Base-by-base conservation (phyloP, 1,284 basidiomycete species). In the Rhodotorula sp. region DNA sequence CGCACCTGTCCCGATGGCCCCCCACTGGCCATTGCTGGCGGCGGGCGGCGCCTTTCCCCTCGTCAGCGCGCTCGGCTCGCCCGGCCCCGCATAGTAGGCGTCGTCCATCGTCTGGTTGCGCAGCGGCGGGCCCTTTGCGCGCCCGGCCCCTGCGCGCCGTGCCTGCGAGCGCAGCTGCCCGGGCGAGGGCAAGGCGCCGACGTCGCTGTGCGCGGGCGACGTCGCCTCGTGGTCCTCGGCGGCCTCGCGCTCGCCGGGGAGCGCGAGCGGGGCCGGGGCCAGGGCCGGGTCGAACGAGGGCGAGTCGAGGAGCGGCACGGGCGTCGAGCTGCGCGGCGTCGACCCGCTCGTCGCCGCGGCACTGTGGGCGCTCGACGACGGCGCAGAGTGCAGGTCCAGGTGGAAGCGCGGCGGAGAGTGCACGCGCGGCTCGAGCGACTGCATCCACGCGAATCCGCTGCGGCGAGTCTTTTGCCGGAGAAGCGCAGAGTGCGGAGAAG, bases 71-170 rank as follows among this genome's bases (percentile, higher is more conserved):
- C 58, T 66, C 48, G 63, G 57, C 61, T 68, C 68, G 17, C 72
- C 72, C 56, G 68, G 64, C 2, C 68, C 68, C 10, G 53, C 60
- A 45, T 73, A 73, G 63, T 59, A 73, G 41, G 60, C 46, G 56
- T 73, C 72, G 56, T 73, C 68, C 66, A 68, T 70, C 8, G 72
- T 73, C n/a, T 57, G 60, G 41, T 52, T 61, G 46, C 72, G 34
- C 42, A 65, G 19, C 13, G 72, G 72, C 7, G 68, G 66, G 14
- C 68, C 72, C 16, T 66, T 61, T 17, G 44, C 58, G 13, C 72
- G 44, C 4, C 67, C 67, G 3, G 49, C 45, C 8, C 23, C 41
- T 2, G 53, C 52, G 0, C 2, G 60, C 21, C 8, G 64, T 61
- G 5, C 19, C 34, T 13, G 45, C 58, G 45, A 14, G 19, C 10